Evolutionary conservation across 352 stramenopile species (phyloP).

Genomic region (Phytophthora fragariae): DNA sequence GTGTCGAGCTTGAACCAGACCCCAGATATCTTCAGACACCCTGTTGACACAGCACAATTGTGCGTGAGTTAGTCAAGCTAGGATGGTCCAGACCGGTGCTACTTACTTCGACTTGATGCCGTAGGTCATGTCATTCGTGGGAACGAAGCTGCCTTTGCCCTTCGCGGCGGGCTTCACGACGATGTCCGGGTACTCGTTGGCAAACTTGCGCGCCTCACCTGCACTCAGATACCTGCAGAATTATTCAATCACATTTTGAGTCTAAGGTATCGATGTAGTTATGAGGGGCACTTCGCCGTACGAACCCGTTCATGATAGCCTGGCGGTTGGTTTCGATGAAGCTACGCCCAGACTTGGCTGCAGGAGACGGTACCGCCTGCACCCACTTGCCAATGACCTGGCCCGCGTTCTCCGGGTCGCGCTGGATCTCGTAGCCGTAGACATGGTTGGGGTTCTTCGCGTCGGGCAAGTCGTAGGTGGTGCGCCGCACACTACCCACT

Average conservation of each 20-base stretch:
- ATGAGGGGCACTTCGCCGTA: not conserved
- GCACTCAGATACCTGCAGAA: conserved; percentile 56
- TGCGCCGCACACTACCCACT: conserved; percentile 64
- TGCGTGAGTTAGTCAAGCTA: not conserved
- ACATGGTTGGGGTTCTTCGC: conserved; percentile 64
- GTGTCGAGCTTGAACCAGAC: conserved; percentile 70
- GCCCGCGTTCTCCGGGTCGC: conserved; percentile 75
- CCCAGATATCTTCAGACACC: conserved; percentile 76
- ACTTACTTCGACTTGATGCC: conserved; percentile 84
- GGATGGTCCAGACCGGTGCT: not conserved
- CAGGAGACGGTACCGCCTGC: conserved; percentile 67
- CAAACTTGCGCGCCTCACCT: conserved; percentile 64
- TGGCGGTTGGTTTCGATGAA: conserved; percentile 87
- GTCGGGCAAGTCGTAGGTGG: conserved; percentile 78
- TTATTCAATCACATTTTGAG: not conserved
- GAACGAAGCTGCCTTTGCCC: conserved; percentile 62
- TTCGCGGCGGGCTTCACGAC: conserved; percentile 68
- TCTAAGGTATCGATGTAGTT: too few relatives aligned
- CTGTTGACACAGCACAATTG: conserved; percentile 29
- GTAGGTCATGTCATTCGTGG: conserved; percentile 64
- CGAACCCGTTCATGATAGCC: conserved; percentile 62
- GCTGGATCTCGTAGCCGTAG: conserved; percentile 74
- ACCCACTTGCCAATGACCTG: conserved; percentile 82
- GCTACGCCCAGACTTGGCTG: conserved; percentile 65
- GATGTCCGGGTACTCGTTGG: conserved; percentile 78